phyloP scores from a whole-genome alignment of 306 rosid species.

The Mucuna pruriens region DNA sequence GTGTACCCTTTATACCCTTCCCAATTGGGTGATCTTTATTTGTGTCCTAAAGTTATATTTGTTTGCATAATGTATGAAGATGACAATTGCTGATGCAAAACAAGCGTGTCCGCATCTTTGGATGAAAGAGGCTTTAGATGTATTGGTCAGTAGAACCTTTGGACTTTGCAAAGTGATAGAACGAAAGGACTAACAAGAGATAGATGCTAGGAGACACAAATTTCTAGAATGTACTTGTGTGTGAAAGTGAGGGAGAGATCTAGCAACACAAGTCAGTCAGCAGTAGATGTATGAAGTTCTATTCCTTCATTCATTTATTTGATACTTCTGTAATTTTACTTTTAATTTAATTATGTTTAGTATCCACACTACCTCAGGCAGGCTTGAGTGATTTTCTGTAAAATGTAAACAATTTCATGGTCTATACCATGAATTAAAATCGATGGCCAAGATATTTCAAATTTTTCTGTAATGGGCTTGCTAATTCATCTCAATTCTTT shows the following conservation, averaged over 20 bases:
- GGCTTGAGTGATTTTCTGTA: no score
- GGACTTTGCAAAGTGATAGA: background rate
- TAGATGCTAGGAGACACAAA: background rate
- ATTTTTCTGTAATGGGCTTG: background rate
- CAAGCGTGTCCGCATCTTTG: slow-evolving; percentile 65
- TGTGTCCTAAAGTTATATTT: background rate
- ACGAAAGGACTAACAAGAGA: background rate
- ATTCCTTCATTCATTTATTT: slow-evolving; percentile 39
- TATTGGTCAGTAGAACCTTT: slow-evolving; percentile 34
- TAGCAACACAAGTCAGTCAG: background rate
- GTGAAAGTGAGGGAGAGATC: no score
- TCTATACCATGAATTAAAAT: background rate
- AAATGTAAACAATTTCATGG: background rate
- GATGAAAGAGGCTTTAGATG: slow-evolving; percentile 75
- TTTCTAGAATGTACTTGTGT: slow-evolving; percentile 23
- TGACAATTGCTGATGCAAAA: slow-evolving; percentile 59
- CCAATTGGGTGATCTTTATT: background rate
- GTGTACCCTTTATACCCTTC: no score
- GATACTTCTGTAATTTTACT: slow-evolving; percentile 11
- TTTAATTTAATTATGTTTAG: background rate
- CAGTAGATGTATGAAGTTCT: slow-evolving; percentile 23
- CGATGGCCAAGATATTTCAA: background rate
- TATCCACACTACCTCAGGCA: background rate
- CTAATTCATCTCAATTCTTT: background rate
- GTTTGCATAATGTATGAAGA: slow-evolving; percentile 42